Conservation (phyloP, 176 grass and related monocot species). For the Olyra latifolia region DNA sequence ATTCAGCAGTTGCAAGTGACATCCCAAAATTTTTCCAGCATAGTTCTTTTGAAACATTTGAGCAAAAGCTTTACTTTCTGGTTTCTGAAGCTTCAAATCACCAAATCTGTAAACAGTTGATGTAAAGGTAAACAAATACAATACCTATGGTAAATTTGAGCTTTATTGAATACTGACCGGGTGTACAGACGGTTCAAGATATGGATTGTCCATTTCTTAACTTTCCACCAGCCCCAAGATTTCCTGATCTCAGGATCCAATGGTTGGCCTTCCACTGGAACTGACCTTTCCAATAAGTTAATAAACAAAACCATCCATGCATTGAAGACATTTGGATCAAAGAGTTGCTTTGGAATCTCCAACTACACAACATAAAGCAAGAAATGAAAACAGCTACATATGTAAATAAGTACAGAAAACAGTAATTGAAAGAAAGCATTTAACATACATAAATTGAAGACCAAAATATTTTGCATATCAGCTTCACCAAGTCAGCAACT, state of each 20-base stretch:
- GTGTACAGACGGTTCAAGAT: constrained; percentile 89
- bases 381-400: constrained; percentile 7
- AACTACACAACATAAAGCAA: constrained; percentile 51
- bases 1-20: constrained; percentile 83
- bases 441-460: constrained; percentile 96
- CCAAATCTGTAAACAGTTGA: constrained; percentile 62
- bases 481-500: constrained; percentile 87
- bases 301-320: constrained; percentile 89
- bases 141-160: constrained; percentile 21
- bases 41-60: constrained; percentile 93
- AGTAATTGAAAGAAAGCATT: constrained; percentile 1
- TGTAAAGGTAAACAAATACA: constrained; percentile 22
- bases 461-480: constrained; percentile 99
- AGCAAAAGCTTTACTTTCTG: constrained; percentile 91
- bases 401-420: not conserved
- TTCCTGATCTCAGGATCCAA: constrained; percentile 70
- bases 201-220: constrained; percentile 91
- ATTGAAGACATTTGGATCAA: constrained; percentile 72
- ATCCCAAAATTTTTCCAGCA: constrained; percentile 85
- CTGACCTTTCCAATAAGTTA: constrained; percentile 72
- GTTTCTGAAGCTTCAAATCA: constrained; percentile 90
- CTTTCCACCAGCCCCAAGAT: constrained; percentile 96
- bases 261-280: constrained; percentile 77
- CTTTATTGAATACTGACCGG: constrained; percentile 47
- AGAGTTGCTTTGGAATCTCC: constrained; percentile 88